Conservation (phyloP, 495 filamentous ascomycete genomes). For the Amniculicola lignicola region DNA sequence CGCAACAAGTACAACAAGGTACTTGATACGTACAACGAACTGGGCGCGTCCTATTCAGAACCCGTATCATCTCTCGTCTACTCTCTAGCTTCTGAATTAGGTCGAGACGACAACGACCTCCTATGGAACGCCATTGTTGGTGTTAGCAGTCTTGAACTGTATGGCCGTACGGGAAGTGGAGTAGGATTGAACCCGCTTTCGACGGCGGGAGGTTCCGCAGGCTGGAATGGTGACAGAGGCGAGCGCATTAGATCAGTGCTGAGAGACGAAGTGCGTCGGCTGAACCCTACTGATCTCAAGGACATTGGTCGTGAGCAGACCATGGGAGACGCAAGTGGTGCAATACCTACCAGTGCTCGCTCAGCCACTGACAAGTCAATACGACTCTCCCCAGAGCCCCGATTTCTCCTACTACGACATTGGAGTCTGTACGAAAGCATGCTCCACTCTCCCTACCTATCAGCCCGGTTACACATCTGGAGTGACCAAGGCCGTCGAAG, state of each 20-base stretch:
- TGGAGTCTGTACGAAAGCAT: constrained; percentile 99
- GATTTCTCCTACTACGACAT: constrained; percentile 88
- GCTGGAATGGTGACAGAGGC: constrained; percentile 80
- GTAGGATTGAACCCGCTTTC: constrained; percentile 61
- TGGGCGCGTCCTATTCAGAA: constrained; percentile 88
- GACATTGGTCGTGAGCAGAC: constrained; percentile 53
- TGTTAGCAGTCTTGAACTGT: constrained; percentile 85
- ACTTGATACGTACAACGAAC: constrained; percentile 73
- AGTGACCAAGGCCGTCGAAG: constrained; percentile 82
- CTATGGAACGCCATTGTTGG: constrained; percentile 94
- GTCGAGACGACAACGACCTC: constrained; percentile 92
- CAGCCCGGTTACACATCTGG: constrained; percentile 89
- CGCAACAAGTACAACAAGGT: constrained; percentile 71
- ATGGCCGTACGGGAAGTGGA: constrained; percentile 77
- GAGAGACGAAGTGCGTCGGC: constrained; percentile 87
- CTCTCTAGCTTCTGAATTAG: constrained; percentile 88
- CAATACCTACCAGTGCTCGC: constrained; percentile 83
- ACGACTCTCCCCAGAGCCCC: constrained; percentile 87
- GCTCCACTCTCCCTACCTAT: constrained; percentile 95
- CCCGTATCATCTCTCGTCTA: constrained; percentile 92
- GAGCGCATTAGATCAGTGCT: constrained; percentile 80
- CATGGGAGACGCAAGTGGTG: constrained; percentile 58
- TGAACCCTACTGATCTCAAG: constrained; percentile 76
- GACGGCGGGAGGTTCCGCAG: constrained; percentile 56
- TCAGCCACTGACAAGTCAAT: constrained; percentile 91